Evolutionary conservation across 305 asterid genomes (phyloP).

Genomic region (Plantago coronopus): DNA sequence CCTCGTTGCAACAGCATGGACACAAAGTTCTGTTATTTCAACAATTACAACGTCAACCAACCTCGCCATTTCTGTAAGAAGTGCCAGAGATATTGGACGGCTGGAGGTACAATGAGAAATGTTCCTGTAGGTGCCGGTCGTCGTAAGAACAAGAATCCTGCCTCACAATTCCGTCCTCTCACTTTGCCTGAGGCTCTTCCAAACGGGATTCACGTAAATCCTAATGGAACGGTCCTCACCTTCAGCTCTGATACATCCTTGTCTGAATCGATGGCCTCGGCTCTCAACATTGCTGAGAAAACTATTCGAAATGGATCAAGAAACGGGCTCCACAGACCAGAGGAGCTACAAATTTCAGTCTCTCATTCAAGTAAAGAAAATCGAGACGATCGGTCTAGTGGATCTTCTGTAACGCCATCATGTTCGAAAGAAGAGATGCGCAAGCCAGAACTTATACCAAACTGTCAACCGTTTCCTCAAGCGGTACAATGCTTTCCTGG

Average conservation of each 20-base stretch:
- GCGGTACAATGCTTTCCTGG: constrained; percentile 54
- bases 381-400: constrained; percentile 38
- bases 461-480: constrained; percentile 41
- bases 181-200: constrained; percentile 24
- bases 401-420: constrained; percentile 34
- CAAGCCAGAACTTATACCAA: constrained; percentile 24
- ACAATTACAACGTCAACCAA: constrained; percentile 31
- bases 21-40: constrained; percentile 34
- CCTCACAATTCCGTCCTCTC: constrained; percentile 21
- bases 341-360: constrained; percentile 34
- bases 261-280: constrained; percentile 29
- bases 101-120: constrained; percentile 35
- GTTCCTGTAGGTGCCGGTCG: constrained; percentile 36
- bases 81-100: constrained; percentile 38
- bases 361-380: constrained; percentile 35
- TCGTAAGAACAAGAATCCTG: constrained; percentile 27
- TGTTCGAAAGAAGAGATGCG: constrained; percentile 46
- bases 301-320: constrained; percentile 6
- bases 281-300: constrained; percentile 25
- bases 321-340: constrained; percentile 25
- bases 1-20: constrained; percentile 38
- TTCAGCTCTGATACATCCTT: constrained; percentile 29
- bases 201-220: constrained; percentile 22
- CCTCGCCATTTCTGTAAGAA: constrained; percentile 33
- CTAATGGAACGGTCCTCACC: constrained; percentile 29